Evolutionary conservation across 2,329 filamentous ascomycete genomes (phyloP).

Genomic region (Rhinocladiella similis): DNA sequence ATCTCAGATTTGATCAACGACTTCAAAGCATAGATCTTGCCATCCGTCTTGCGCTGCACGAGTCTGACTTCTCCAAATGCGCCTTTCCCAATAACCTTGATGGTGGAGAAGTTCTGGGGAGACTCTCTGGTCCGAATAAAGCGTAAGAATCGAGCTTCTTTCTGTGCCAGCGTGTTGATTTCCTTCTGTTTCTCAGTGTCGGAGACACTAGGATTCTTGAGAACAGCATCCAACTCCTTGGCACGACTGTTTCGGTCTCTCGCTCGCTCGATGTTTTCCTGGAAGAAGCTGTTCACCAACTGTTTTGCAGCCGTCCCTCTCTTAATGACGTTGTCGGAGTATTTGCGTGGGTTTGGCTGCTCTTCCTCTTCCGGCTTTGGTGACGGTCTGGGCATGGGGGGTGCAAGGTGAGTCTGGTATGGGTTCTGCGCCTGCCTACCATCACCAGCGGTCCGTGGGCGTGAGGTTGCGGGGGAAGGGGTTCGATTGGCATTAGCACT

Average conservation of each 20-base stretch:
- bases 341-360: conserved; percentile 76
- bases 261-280: conserved; percentile 95
- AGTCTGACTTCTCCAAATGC: conserved; percentile 98
- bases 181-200: conserved; percentile 79
- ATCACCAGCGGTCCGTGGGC: conserved; percentile 81
- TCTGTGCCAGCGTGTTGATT: conserved; percentile 78
- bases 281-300: conserved; percentile 80
- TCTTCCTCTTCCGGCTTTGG: conserved; percentile 68
- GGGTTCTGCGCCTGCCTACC: conserved; percentile 56
- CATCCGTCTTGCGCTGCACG: conserved; percentile 92
- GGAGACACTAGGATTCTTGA: conserved; percentile 73
- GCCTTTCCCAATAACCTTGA: conserved; percentile 99
- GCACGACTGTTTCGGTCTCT: conserved; percentile 94
- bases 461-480: conserved; percentile 60
- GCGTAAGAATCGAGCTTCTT: conserved; percentile 88
- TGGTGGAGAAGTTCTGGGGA: conserved; percentile 89
- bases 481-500: conserved; percentile 66
- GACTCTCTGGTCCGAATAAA: conserved; percentile 92
- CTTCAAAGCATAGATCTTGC: conserved; percentile 97
- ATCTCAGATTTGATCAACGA: conserved; percentile 98
- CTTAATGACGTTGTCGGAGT: conserved; percentile 83
- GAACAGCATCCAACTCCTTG: conserved; percentile 84
- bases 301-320: conserved; percentile 65
- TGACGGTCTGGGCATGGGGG: conserved; percentile 64
- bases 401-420: conserved; percentile 65